Evolutionary conservation across 1,284 basidiomycete species (phyloP), one percentile per base, ranked within the genome.

Genomic region (Cerioporus squamosus): DNA sequence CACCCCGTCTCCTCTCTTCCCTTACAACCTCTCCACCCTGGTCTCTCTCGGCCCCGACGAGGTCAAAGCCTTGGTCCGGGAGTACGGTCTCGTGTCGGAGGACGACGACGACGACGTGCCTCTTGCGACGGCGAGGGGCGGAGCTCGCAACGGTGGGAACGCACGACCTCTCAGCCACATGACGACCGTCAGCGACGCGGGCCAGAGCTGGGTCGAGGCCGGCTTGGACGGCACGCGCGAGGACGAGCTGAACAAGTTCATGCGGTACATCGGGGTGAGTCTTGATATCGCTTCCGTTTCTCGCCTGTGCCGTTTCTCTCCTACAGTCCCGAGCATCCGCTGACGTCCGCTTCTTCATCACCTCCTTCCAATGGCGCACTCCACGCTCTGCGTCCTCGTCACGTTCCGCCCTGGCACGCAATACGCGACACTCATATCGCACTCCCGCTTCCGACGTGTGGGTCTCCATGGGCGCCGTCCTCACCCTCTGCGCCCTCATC

Each of bases 211-310:
- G 44, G 46, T 24, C 38, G 33, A 59, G 29, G 44, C 53, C 74
- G 51, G 46, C 3, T n/a, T 40, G 26, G 43, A 24, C 9, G 53
- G 44, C 33, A 26, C 29, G 36, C 53, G 58, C 45, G 54, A 53
- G 38, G 51, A 47, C 7, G 39, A 60, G 20, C 20, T 83, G 47
- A 81, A 81, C 57, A 72, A 61, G 22, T 79, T 82, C 63, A 77
- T 80, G 77, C 60, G 72, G 18, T 76, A 78, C 63, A 80, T 82
- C 44, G 81, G 81, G 64, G 81, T 80, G 62, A 62, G 77, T 74
- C 9, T 3, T 20, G 23, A 29, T 29, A 3, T 3, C 3, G 1
- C 9, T 9, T 29, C 26, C 26, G 26, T 2, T 29, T 29, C 1
- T 29, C 26, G 5, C 36, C 43, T 6, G n/a, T n/a, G n/a, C 26